Evolutionary conservation across 352 stramenopile species (phyloP), one percentile per base, ranked within the genome.

Genomic region (Phytophthora pinifolia): DNA sequence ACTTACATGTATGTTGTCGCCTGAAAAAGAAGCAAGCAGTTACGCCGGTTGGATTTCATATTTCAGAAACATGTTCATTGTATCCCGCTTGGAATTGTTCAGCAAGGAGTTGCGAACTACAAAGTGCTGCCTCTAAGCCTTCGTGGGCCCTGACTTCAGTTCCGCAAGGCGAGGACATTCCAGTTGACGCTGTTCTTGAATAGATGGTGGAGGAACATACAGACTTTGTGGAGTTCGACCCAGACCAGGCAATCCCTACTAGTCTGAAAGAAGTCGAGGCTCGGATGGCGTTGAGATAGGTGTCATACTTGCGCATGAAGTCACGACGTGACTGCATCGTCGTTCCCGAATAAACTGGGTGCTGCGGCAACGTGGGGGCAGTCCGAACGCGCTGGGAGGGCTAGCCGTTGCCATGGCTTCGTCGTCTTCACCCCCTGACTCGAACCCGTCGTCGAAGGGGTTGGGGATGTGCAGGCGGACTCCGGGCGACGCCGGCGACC

Each of bases 1-100:
- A 20, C 20, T 9, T 43, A 53, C n/a, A 36, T 53, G 46, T 53
- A 13, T 53, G 46, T 15, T 7, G 25, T 15, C 46, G 46, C 10
- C 14, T 41, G n/a, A 25, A 37, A 6, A 6, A 38, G 17, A 31
- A 33, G 4, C 4, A 35, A 44, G 9, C 33, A 29, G 7, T 34
- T 34, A 15, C 22, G 27, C 8, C 48, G 38, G 30, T 27, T 57
- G 12, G 38, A 57, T 15, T 36, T 8, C 31, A 41, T 42, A 13
- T 52, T 52, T 33, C 17, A 31, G 6, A 35, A 43, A 9, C 18
- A 52, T 8, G 13, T 25, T 8, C 17, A 43, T 4, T 18, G 22
- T 6, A 8, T 52, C 14, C 3, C 12, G 34, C 18, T 52, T 3
- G 33, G 45, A n/a, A 9, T 52, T 41, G 5, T 52, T 13, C 45